Base-by-base conservation (phyloP, 805 yeast genomes). In the Torulaspora indica region DNA sequence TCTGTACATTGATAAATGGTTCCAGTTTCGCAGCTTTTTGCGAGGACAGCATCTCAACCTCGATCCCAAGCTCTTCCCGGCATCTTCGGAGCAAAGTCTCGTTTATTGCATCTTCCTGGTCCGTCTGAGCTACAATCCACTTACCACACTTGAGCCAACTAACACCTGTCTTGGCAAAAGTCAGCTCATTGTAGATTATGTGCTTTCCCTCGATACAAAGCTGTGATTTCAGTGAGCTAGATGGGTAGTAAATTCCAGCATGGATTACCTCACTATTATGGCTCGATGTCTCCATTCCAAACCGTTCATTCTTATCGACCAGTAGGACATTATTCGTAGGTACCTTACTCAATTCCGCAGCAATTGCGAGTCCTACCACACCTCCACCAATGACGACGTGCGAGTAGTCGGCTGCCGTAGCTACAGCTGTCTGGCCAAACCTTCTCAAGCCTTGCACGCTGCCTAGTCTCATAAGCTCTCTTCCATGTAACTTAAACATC, bases 211-310 rank as follows among this genome's bases (percentile, higher is more conserved):
- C 72, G 27, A 89, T 70, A 56, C 96, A 90, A 23, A 89, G 64
- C 51, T 70, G 64, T 0, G 86, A 78, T 57, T 86, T 83, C 42
- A 90, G 68, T 2, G 84, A 74, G 46, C 77, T 76, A 8, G 69
- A 66, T 0, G 95, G 95, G 56, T 85, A 84, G 60, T 90, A 90
- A 5, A 89, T 56, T 0, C 96, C 96, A 0, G 95, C 95, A 65
- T 89, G 97, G 18, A 89, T 82, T 20, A 90, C 97, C 58, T 90
- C 97, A 1, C 95, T 85, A 68, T 89, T 89, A 41, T 96, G 70
- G n/a, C 91, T 76, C 5, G 95, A 82, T 0, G 95, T 87, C 55
- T 89, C 96, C 52, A 76, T 74, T 1, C 96, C 96, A 38, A 79
- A 60, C 28, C 70, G 70, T 1, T 66, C 61, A 60, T 88, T 78